A percentile compares a stretch with the other conserved stretches of the same genome.
These are phyloP conservation scores for Psilocybe mexicana DNA, from an alignment of 1,284 basidiomycete genomes.

Conservation along the genomic window DNA sequence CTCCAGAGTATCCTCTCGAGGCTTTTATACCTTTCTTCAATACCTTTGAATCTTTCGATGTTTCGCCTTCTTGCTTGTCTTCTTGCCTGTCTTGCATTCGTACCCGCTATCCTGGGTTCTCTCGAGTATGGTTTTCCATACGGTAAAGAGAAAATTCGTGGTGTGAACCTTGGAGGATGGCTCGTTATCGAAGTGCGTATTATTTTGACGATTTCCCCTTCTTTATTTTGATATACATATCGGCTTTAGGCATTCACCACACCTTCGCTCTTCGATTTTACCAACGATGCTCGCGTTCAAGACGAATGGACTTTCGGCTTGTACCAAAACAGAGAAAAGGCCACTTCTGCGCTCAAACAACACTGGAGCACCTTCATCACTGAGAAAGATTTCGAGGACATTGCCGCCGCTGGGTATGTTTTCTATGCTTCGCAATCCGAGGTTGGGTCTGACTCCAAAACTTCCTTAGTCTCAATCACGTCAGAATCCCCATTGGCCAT, in stretches of 20 bases:
- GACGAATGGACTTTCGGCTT: conserved; percentile 88
- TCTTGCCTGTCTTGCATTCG: not conserved
- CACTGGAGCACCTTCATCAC: conserved; percentile 87
- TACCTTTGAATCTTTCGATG: not conserved
- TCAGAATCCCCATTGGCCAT: conserved; percentile 86
- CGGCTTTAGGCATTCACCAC: conserved; percentile 73
- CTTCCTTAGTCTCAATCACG: conserved; percentile 67
- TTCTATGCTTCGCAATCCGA: not conserved
- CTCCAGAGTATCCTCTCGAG: not conserved
- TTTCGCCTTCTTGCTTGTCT: not conserved
- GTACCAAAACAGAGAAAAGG: conserved; percentile 52
- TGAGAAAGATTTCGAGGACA: conserved; percentile 69
- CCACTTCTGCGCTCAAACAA: conserved; percentile 46
- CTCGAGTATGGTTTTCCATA: conserved; percentile 46
- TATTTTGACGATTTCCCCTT: not conserved
- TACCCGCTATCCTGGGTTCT: conserved; percentile 12
- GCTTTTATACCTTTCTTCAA: not conserved
- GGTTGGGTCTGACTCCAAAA: too few species aligned
- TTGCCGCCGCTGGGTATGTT: conserved; percentile 39
- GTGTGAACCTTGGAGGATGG: conserved; percentile 81
- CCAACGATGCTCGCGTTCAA: conserved; percentile 63
- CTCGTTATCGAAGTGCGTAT: conserved; percentile 65
- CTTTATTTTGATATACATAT: not conserved
- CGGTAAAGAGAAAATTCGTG: conserved; percentile 60
- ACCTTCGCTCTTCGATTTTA: conserved; percentile 82